Conservation (phyloP, 768 basidiomycete species). For the Mycena rosella region DNA sequence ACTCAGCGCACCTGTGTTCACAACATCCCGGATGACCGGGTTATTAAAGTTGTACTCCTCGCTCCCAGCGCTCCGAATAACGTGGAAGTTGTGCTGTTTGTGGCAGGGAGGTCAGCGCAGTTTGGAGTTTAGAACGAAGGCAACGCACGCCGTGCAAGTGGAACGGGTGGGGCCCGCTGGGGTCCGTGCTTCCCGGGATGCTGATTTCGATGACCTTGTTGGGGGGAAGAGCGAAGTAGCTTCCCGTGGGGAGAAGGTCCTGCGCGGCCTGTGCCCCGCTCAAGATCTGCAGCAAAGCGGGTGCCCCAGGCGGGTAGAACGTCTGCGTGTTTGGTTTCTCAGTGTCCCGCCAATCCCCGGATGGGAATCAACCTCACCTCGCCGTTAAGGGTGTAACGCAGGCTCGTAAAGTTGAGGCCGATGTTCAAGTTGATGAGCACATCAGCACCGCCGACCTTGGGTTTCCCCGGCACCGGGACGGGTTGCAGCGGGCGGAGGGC, state of each 20-base stretch:
- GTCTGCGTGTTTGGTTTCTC: neutral
- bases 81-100: slow-evolving; percentile 47
- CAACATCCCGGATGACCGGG: slow-evolving; percentile 45
- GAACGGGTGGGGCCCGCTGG: slow-evolving; percentile 27
- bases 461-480: slow-evolving; percentile 41
- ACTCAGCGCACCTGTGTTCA: slow-evolving; percentile 17
- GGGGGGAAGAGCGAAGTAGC: slow-evolving; percentile 53
- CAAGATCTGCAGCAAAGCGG: slow-evolving; percentile 59
- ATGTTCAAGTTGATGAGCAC: slow-evolving; percentile 40
- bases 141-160: slow-evolving; percentile 34
- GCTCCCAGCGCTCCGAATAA: slow-evolving; percentile 46
- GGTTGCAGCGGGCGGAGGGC: slow-evolving; percentile 37
- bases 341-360: neutral
- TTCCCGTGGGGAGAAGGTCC: slow-evolving; percentile 47
- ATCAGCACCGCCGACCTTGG: slow-evolving; percentile 43
- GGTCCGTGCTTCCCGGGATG: slow-evolving; percentile 44
- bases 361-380: slow-evolving; percentile 2
- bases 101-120: neutral
- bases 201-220: slow-evolving; percentile 57
- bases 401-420: slow-evolving; percentile 26
- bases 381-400: slow-evolving; percentile 49
- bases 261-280: slow-evolving; percentile 53
- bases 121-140: neutral
- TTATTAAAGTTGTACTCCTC: slow-evolving; percentile 50
- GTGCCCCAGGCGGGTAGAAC: slow-evolving; percentile 50